These are phyloP conservation scores for Blepharisma undulans DNA, from an alignment of 169 alveolate species.

Conservation along the genomic window DNA sequence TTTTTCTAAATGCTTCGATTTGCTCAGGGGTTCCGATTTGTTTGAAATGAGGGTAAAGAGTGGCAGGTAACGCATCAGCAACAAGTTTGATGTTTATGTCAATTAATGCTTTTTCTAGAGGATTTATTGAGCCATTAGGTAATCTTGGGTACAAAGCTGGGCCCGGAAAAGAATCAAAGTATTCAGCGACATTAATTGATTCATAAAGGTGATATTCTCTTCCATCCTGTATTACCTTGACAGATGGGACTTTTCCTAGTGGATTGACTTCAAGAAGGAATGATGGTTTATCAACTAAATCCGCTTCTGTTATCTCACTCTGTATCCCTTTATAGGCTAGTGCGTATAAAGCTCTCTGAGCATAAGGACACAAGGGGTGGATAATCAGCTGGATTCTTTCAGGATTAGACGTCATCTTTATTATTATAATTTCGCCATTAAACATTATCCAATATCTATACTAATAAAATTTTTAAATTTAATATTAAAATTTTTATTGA, in stretches of 20 bases:
- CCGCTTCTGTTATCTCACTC: constrained; percentile 1
- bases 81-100: neutral
- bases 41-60: neutral
- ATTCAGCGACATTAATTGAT: neutral
- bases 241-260: constrained; percentile 32
- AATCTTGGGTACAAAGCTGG: constrained; percentile 6
- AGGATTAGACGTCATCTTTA: neutral
- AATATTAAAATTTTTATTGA: no score
- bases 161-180: constrained; percentile 36
- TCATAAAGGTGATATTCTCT: neutral
- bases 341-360: constrained; percentile 25
- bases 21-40: neutral
- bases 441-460: neutral
- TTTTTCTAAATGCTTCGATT: neutral
- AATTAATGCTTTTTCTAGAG: neutral
- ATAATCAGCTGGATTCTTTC: constrained; percentile 3
- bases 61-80: neutral
- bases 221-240: neutral
- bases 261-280: neutral
- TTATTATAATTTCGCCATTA: neutral
- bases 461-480: no score
- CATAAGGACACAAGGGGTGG: constrained; percentile 30
- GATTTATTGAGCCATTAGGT: neutral
- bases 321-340: constrained; percentile 8
- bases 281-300: neutral